Base-by-base conservation (phyloP, 2,329 filamentous ascomycete genomes). In the Lasiodiplodia sp. region DNA sequence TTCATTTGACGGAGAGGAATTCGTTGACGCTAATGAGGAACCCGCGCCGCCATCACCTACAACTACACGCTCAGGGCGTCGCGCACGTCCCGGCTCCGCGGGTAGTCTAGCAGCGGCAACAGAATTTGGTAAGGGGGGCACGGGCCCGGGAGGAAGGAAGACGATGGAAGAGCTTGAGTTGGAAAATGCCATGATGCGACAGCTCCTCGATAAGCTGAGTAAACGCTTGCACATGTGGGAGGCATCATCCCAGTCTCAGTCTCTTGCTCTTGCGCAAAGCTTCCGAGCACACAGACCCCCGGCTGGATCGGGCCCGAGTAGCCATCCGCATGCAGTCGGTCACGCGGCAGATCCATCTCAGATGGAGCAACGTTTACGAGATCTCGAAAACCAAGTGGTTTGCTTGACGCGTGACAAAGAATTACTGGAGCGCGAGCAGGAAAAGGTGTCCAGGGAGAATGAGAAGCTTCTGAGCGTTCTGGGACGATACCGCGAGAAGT, bases 221-320 rank as follows among this genome's bases (percentile, higher is more conserved):
- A 92, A 91, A 73, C 89, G 95, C 0, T 86, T 99, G n/a, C 92
- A 96, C 74, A 91, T 94, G 71, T 99, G 97, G 82, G 95, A 99
- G 80, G 90, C 93, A 49, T 94, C 93, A 74, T 93, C 94, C 0
- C 96, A 98, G 80, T 93, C 91, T 71, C 94, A 92, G 47, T 92
- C 91, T 66, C 88, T 94, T 80, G 93, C 93, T 3, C 86, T 98
- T 40, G 92, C 94, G 16, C 93, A 97, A 78, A 97, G 93, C 73
- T 89, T 74, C 82, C 84, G 72, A 81, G 83, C 69, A 12, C 72
- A 77, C 44, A 70, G 73, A 51, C 60, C 57, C 38, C 55, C 64
- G 18, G 75, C 72, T 64, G 71, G 76, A 51, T 67, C n/a, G 53
- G 67, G 31, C 70, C 53, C 55, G 55, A 47, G 57, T 28, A 68